Evolutionary conservation across 495 filamentous ascomycete genomes (phyloP).

Genomic region (Letharia columbiana): DNA sequence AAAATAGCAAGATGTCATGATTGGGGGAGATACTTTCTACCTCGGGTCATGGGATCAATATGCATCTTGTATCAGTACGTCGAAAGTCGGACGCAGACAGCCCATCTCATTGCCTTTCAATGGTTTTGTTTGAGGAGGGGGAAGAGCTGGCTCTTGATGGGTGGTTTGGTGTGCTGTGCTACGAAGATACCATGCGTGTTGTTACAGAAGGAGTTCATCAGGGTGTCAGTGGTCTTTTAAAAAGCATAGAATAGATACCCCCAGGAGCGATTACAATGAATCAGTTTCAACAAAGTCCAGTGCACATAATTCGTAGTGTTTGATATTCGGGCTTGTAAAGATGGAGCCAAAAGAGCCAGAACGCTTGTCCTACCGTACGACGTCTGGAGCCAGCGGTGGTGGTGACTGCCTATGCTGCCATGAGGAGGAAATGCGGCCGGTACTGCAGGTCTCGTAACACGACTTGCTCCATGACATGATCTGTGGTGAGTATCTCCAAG

Average conservation of each 20-base stretch:
- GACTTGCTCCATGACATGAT: too few species aligned
- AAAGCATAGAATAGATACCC: constrained; percentile 15
- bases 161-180: background rate
- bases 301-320: background rate
- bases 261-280: background rate
- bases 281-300: background rate
- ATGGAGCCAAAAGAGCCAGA: too few species aligned
- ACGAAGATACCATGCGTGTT: background rate
- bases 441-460: too few species aligned
- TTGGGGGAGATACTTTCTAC: background rate
- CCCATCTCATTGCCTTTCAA: background rate
- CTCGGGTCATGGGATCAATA: background rate
- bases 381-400: too few species aligned
- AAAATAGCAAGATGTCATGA: background rate
- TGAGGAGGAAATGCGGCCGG: too few species aligned
- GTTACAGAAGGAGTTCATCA: background rate
- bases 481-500: too few species aligned
- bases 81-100: constrained; percentile 1
- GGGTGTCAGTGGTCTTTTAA: background rate
- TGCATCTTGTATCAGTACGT: background rate
- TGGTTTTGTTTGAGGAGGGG: background rate
- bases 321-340: background rate
- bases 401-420: too few species aligned
- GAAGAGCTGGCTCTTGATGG: background rate
- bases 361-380: too few species aligned